These are phyloP conservation scores for Talaromyces albobiverticillius DNA, from an alignment of 2,329 filamentous ascomycete genomes.

Conservation along the genomic window DNA sequence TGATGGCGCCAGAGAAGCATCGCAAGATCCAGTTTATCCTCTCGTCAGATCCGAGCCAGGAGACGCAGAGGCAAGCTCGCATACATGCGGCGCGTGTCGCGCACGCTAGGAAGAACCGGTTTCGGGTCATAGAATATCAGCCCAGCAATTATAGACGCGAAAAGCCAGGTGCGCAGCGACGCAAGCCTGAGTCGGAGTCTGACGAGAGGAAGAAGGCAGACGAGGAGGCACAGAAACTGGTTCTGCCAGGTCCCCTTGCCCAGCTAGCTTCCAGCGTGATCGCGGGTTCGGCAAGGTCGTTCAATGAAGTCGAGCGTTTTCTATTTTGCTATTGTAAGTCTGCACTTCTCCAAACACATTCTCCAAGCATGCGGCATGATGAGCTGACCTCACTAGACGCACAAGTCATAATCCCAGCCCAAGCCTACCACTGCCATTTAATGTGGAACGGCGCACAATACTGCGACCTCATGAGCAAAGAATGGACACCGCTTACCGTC, in stretches of 20 bases:
- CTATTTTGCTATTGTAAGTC: slow-evolving; percentile 8
- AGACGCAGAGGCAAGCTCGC: not conserved
- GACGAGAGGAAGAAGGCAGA: not conserved
- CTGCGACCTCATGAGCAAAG: not conserved
- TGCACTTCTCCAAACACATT: too few species aligned
- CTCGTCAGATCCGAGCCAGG: not conserved
- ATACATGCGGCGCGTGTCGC: slow-evolving; percentile 6
- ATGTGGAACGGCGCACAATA: not conserved
- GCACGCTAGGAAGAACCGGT: slow-evolving; percentile 1
- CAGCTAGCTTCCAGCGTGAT: not conserved
- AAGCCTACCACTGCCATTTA: not conserved
- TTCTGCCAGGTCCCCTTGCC: not conserved
- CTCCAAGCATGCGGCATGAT: not conserved
- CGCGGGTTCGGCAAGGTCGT: not conserved
- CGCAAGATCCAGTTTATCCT: slow-evolving; percentile 1
- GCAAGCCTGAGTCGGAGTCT: not conserved
- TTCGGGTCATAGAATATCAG: slow-evolving; percentile 7
- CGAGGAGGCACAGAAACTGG: not conserved
- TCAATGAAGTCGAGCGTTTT: not conserved
- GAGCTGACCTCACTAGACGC: not conserved
- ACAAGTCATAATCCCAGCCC: slow-evolving; percentile 1
- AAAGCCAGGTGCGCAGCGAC: not conserved
- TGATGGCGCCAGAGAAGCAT: not conserved
- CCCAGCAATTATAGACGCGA: not conserved
- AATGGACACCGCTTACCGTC: not conserved